A percentile compares a stretch with the other conserved stretches of the same genome.
Evolutionary conservation across 352 stramenopile genomes (phyloP).

Genomic region (Phytophthora brassicae): DNA sequence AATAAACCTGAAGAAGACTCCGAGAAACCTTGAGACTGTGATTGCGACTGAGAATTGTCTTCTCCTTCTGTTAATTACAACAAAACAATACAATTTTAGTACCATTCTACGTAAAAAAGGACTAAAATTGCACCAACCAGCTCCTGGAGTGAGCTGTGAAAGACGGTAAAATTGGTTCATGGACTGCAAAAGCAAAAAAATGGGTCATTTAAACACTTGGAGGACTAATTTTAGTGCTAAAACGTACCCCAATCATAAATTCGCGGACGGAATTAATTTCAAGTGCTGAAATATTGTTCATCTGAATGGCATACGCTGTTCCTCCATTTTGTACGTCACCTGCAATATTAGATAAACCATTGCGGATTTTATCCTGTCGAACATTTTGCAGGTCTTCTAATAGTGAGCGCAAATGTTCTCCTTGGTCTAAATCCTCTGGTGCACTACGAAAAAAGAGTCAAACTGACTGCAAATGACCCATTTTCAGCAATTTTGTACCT

Average conservation of each 20-base stretch:
- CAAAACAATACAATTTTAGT: neutral
- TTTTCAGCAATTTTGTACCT: constrained; percentile 9
- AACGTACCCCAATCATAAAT: constrained; percentile 80
- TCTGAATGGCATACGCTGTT: constrained; percentile 78
- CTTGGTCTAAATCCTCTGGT: constrained; percentile 80
- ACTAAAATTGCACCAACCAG: constrained; percentile 26
- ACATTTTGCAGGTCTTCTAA: constrained; percentile 89
- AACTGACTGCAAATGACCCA: neutral
- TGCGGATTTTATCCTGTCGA: constrained; percentile 89
- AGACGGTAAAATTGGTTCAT: constrained; percentile 81
- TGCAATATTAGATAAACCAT: constrained; percentile 82
- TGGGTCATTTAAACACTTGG: neutral
- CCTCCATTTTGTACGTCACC: constrained; percentile 73
- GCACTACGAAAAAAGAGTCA: constrained; percentile 40
- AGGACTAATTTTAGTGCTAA: neutral
- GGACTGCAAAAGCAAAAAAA: constrained; percentile 43
- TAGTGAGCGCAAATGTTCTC: constrained; percentile 78
- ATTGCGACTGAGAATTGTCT: constrained; percentile 34
- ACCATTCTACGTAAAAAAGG: neutral
- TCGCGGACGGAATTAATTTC: constrained; percentile 89
- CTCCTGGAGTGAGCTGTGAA: constrained; percentile 53
- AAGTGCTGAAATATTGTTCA: constrained; percentile 87
- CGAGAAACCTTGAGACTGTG: constrained; percentile 40
- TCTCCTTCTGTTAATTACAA: constrained; percentile 15
- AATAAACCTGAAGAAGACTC: constrained; percentile 42